Evolutionary conservation across 768 basidiomycete genomes (phyloP), one percentile per base, ranked within the genome.

Genomic region (Cubamyces lactineus): DNA sequence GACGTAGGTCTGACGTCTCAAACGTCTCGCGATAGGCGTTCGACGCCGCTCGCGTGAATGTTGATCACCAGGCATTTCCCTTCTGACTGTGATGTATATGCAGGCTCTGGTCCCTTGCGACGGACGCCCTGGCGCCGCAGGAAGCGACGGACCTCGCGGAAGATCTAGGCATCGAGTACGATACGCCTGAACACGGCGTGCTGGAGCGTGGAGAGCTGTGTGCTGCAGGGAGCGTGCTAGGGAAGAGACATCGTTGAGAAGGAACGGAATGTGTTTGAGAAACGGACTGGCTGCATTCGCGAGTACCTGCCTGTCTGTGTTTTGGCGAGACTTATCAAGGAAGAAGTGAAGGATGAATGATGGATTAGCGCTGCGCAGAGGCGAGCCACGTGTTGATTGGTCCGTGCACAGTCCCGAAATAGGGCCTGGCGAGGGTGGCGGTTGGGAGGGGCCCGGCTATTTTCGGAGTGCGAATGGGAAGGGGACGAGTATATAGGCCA

Each of bases 111-210:
- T 81, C 85, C 55, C 74, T 89, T 26, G 84, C 84, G 16, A 86
- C 86, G 5, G 92, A 94, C 54, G 71, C 84, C 9, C 73, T 92
- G 3, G 71, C 87, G 3, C 86, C 89, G 42, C 84, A 86, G 70
- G 87, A 92, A 50, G 83, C 86, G 0, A 66, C 75, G 11, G 77
- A 74, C 42, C 85, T 95, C 11, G 83, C 82, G 21, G 94, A 96
- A 70, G 86, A 89, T 56, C 84, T 95, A 38, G 94, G 93, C 1
- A 84, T 96, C 61, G 91, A 92, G 71, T 76, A 78, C 42, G 94
- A 96, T 68, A 85, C 89, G 12, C 68, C 79, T 3, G 94, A 95
- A 73, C 91, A 92, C 66, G 65, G 67, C 39, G 76, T 74, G 24
- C 74, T 96, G 28, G 94, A 94, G 74, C 77, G 79, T 42, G 81